Evolutionary conservation across 2,329 filamentous ascomycete species (phyloP), one percentile per base, ranked within the genome.

Genomic region (Penicillium glabrum): DNA sequence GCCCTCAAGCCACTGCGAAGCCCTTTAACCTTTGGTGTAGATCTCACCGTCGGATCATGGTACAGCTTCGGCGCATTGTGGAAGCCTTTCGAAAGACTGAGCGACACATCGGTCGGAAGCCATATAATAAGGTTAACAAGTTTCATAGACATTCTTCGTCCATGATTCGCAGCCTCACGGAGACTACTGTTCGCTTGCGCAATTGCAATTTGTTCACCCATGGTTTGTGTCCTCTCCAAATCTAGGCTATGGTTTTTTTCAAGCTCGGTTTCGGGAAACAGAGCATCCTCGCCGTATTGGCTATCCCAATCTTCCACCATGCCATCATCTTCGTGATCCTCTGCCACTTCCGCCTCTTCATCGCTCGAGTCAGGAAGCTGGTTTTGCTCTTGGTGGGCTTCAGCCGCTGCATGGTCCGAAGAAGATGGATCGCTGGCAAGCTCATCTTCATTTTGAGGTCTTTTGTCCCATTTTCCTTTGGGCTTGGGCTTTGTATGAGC

Each of bases 61-160:
- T 96, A 96, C 1, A 96, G 78, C 63, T 85, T 87, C 0, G 93
- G 92, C 8, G 89, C 88, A 67, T 96, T 96, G 69, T 93, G 89
- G 69, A 96, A 96, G 0, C 92, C 93, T 70, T 89, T 89, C 0
- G 92, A 89, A 26, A 96, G 76, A 1, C 89, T 90, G 39, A 96
- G 77, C 41, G 90, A 90, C 58, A 96, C 89, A 69, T 96, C 91
- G 82, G 96, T 89, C 0, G 92, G 93, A 5, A 88, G 89, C 67
- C 90, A 92, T 59, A 93, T 81, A 6, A 91, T 85, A 4, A 89
- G 86, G 9, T 83, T 84, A 9, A 93, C 84, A 51, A 95, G 88
- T 19, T 86, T 85, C 26, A 84, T 82, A 37, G 93, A 83, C 10
- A 89, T 61, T 29, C 44, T 53, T 21, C 58, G 51, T 2, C 64